phyloP scores from a whole-genome alignment of 2,329 filamentous ascomycete species.

The Neopestalotiopsis clavispora region DNA sequence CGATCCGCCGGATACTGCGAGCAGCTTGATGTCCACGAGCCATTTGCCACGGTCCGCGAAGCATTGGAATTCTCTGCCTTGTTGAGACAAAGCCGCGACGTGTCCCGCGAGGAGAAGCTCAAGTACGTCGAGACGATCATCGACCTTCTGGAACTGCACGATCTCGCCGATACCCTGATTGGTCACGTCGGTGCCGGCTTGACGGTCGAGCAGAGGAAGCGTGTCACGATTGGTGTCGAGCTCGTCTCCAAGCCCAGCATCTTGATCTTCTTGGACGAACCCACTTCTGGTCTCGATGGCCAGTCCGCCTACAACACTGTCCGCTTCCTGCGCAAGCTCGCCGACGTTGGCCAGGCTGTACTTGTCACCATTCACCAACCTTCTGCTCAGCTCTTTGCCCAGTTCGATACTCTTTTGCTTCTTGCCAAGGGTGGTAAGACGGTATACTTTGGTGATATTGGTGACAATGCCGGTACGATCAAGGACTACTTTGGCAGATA shows the following conservation, averaged over 20 bases:
- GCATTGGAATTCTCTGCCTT: conserved; percentile 76
- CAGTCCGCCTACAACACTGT: conserved; percentile 70
- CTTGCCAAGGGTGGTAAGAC: conserved; percentile 69
- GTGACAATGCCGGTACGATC: conserved; percentile 57
- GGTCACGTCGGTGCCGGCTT: conserved; percentile 56
- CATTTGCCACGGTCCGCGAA: conserved; percentile 76
- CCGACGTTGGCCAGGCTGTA: conserved; percentile 69
- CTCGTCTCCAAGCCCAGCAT: conserved; percentile 63
- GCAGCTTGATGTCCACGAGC: conserved; percentile 80
- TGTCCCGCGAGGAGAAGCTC: conserved; percentile 70
- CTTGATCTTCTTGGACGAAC: conserved; percentile 66
- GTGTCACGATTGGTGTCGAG: conserved; percentile 65
- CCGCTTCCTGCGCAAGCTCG: conserved; percentile 69
- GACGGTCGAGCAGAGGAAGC: conserved; percentile 58
- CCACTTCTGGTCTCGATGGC: conserved; percentile 70
- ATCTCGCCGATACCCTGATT: conserved; percentile 54
- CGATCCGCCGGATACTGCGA: conserved; percentile 81
- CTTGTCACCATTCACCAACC: conserved; percentile 75
- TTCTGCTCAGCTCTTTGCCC: conserved; percentile 67
- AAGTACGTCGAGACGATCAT: conserved; percentile 81
- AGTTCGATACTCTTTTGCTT: conserved; percentile 69
- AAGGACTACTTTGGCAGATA: conserved; percentile 69
- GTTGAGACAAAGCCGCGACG: conserved; percentile 71
- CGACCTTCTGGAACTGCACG: conserved; percentile 58
- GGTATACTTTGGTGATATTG: conserved; percentile 71